Conservation (phyloP, 2,329 filamentous ascomycete species). For the Aaosphaeria arxii region DNA sequence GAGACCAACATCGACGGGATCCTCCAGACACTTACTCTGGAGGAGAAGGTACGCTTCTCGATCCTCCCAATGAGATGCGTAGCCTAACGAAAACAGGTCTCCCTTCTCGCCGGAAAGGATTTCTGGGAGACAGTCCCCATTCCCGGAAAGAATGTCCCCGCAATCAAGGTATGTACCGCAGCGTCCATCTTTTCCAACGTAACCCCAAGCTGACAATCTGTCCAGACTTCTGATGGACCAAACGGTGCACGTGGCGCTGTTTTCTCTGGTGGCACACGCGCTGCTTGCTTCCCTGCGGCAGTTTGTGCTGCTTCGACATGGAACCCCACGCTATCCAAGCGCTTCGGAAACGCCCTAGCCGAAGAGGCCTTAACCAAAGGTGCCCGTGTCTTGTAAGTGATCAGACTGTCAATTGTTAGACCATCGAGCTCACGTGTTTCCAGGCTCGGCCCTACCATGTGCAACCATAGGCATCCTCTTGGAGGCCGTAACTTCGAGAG, state of each 20-base stretch:
- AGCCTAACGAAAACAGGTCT: slow-evolving; percentile 2
- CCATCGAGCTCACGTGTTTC: slow-evolving; percentile 1
- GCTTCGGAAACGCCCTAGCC: slow-evolving; percentile 64
- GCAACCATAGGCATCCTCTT: slow-evolving; percentile 75
- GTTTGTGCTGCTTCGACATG: slow-evolving; percentile 68
- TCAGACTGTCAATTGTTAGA: background rate
- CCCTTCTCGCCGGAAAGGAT: slow-evolving; percentile 45
- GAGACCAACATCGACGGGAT: slow-evolving; percentile 21
- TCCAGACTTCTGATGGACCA: slow-evolving; percentile 61
- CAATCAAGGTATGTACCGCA: slow-evolving; percentile 41
- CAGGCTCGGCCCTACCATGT: slow-evolving; percentile 69
- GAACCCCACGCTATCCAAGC: slow-evolving; percentile 59
- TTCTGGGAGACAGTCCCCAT: slow-evolving; percentile 68
- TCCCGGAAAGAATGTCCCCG: slow-evolving; percentile 58
- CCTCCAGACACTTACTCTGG: slow-evolving; percentile 28
- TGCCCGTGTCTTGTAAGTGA: slow-evolving; percentile 59
- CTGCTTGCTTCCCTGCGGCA: slow-evolving; percentile 73
- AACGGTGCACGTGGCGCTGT: slow-evolving; percentile 63
- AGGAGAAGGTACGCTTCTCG: slow-evolving; percentile 29
- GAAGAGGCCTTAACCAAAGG: slow-evolving; percentile 70
- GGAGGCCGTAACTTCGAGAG: slow-evolving; percentile 79
- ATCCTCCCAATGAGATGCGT: background rate
- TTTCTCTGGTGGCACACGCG: slow-evolving; percentile 62
- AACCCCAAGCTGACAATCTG: background rate
- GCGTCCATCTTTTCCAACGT: slow-evolving; percentile 12